Evolutionary conservation across 106 monocot genomes (phyloP), one percentile per base, ranked within the genome.

Genomic region (Vanilla planifolia): DNA sequence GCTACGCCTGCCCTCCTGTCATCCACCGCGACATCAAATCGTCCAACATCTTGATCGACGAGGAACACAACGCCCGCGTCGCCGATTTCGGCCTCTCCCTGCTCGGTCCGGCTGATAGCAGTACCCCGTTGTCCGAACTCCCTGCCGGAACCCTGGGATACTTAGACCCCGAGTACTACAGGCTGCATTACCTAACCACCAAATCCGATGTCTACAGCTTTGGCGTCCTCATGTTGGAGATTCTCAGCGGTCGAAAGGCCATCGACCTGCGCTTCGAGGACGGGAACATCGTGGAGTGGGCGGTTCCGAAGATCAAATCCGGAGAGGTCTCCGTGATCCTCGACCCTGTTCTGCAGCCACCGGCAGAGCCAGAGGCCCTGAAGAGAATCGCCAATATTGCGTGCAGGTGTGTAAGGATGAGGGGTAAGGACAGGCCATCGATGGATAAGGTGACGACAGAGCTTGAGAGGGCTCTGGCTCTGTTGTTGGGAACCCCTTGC

Each of bases 201-300:
- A 99, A 99, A 30, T 99, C 98, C 3, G 98, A 99, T 48, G 92
- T 99, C 4, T 99, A 99, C 39, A 99, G 98, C 73, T 99, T 99
- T 11, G 98, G 98, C 4, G 98, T 99, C 21, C 85, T 99, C 9
- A 82, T 99, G 1, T 36, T 99, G 33, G 98, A 99, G 61, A 92
- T 99, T 28, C 39, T 99, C 32, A 99, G 92, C 23, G 98, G 98
- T 1, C 60, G 98, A 20, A 99, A 88, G 61, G 98, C 98, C 4
- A 99, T 99, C 1, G 92, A 99, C 56, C 85, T 99, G 98, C 79
- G 74, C 13, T 92, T 68, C 20, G 98, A 99, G 44, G 92, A 99
- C 73, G 88, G 98, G 1, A 99, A 85, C 57, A 85, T 92, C 1
- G 98, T 99, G 7, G 88, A 99, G 55, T 99, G 98, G 98, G 92